Base-by-base conservation (phyloP, 2,329 filamentous ascomycete species). In the Rachicladosporium sp. region DNA sequence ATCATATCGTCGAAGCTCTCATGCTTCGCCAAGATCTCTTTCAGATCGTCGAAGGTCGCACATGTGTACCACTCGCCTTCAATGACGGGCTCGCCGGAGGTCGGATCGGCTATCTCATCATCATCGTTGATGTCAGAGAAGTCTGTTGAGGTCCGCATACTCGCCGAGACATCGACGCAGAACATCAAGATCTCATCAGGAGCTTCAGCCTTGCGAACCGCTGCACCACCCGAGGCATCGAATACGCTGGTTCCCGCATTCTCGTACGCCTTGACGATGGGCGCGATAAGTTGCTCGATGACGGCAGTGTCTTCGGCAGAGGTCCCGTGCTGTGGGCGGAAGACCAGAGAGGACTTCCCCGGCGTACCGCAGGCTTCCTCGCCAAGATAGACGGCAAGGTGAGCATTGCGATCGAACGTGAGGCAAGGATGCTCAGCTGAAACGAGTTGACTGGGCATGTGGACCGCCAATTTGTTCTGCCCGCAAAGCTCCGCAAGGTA, bases 151-250 rank as follows among this genome's bases (percentile, higher is more conserved):
- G 36, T 7, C 6, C 37, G 15, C 59, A 62, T 63, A 29, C 56
- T 60, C 2, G 45, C 37, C 32, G 55, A 59, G 13, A 54, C 50
- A 41, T 62, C 59, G 2, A 62, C 57, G 37, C 52, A 57, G 33
- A 62, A 52, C 43, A 62, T 50, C 4, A 58, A 32, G 5, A 61
- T 38, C 41, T 63, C 60, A 13, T 60, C 57, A 10, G 60, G 59
- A 10, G 44, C 34, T 8, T 51, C 49, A 2, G 57, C 29, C 15
- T 47, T 49, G 30, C 53, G 50, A 15, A 54, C 43, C 10, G 46
- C 43, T 1, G 49, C 44, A 10, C 51, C 53, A 4, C 59, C 58
- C 23, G 56, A 54, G 2, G 53, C 44, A 39, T 62, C 58, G 35
- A 63, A 62, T 3, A 58, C 50, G 10, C 51, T 43, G 4, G 57